Conservation (phyloP, 257 asterid genomes). For the Solanum microdontum region DNA sequence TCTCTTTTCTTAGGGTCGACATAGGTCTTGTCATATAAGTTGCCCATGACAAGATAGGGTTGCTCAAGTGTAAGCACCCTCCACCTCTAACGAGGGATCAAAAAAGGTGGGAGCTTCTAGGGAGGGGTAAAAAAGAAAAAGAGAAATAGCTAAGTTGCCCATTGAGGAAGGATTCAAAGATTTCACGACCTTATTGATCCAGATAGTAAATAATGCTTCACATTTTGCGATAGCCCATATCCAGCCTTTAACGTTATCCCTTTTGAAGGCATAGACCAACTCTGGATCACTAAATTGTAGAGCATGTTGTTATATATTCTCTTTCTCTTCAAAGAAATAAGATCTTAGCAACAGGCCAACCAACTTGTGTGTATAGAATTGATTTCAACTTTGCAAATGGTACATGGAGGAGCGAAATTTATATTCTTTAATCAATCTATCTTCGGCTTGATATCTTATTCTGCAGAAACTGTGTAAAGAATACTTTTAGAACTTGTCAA, state of each 20-base stretch:
- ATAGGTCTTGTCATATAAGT: neutral
- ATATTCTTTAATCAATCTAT: neutral
- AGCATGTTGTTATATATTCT: neutral
- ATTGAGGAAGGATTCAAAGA: neutral
- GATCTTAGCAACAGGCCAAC: neutral
- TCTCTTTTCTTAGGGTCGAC: neutral
- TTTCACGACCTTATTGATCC: neutral
- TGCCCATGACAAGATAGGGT: neutral
- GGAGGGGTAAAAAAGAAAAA: neutral
- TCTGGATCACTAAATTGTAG: neutral
- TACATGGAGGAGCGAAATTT: neutral
- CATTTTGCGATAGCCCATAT: neutral
- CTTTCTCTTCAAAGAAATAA: neutral
- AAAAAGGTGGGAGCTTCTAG: neutral
- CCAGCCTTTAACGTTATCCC: neutral
- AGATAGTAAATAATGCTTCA: neutral
- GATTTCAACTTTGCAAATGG: neutral
- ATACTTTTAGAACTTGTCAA: neutral
- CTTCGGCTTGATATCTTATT: neutral
- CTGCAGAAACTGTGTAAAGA: neutral
- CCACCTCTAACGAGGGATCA: neutral
- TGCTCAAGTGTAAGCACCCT: neutral
- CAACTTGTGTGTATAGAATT: neutral
- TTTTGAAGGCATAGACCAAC: neutral
- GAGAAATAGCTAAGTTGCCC: neutral